These are phyloP conservation scores for Coniochaeta sp. DNA, from an alignment of 2,329 filamentous ascomycete species.

Conservation along the genomic window DNA sequence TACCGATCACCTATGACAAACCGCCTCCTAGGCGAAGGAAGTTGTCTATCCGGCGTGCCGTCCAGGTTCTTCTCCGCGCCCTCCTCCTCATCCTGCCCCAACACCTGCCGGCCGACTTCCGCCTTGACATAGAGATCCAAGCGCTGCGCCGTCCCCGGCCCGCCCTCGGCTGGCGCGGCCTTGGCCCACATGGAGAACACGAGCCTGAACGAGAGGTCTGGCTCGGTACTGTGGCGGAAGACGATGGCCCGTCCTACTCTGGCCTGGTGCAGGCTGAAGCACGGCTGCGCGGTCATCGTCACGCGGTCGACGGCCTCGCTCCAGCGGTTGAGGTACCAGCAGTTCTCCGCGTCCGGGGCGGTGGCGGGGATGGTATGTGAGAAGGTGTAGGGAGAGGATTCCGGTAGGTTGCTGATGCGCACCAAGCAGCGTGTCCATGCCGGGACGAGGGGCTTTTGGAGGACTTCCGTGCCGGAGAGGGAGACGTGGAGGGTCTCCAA, in stretches of 20 bases:
- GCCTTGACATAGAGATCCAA: neutral
- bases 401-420: neutral
- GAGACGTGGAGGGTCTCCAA: neutral
- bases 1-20: neutral
- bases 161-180: neutral
- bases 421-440: conserved; percentile 6
- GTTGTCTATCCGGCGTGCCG: neutral
- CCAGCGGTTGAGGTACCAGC: conserved; percentile 9
- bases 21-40: neutral
- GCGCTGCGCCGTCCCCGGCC: neutral
- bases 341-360: conserved; percentile 2
- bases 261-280: conserved; percentile 5
- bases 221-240: conserved; percentile 4
- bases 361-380: conserved; percentile 6
- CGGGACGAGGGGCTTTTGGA: conserved; percentile 5
- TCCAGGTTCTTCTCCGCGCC: neutral
- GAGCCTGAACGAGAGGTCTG: conserved; percentile 5
- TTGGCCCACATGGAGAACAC: conserved; percentile 4
- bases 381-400: conserved; percentile 6
- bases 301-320: conserved; percentile 3
- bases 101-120: neutral
- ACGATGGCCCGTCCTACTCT: conserved; percentile 4
- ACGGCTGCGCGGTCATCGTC: conserved; percentile 3
- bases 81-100: too few relatives aligned
- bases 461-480: neutral